These are phyloP conservation scores for Didymellaceae sp. DNA, from an alignment of 2,329 filamentous ascomycete genomes.

Conservation along the genomic window DNA sequence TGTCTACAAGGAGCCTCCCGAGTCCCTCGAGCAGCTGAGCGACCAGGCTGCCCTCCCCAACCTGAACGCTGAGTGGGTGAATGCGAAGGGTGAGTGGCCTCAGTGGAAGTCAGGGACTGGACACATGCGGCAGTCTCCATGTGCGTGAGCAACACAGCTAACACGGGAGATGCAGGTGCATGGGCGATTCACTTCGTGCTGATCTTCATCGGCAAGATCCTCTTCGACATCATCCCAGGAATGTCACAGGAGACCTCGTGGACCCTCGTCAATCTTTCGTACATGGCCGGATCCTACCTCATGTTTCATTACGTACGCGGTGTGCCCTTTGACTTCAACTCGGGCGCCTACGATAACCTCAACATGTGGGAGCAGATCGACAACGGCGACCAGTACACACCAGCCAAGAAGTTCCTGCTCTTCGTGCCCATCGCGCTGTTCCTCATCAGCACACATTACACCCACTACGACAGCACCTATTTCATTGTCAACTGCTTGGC, in stretches of 20 bases:
- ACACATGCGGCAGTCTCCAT: not conserved
- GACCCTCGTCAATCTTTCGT: conserved; percentile 98
- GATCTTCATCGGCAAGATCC: conserved; percentile 89
- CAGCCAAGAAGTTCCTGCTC: conserved; percentile 96
- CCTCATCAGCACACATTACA: conserved; percentile 97
- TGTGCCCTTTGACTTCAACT: conserved; percentile 98
- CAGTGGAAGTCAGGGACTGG: not conserved
- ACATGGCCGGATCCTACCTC: conserved; percentile 98
- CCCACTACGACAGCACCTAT: conserved; percentile 95
- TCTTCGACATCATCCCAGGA: conserved; percentile 95
- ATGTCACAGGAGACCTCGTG: conserved; percentile 98
- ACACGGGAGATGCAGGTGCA: conserved; percentile 67
- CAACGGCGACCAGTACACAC: conserved; percentile 97
- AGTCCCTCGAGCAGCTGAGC: conserved; percentile 96
- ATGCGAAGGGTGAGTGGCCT: conserved; percentile 83
- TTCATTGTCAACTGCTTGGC: conserved; percentile 98
- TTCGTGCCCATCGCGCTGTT: conserved; percentile 94
- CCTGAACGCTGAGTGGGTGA: conserved; percentile 98
- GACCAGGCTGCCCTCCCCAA: conserved; percentile 96
- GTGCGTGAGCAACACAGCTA: not conserved
- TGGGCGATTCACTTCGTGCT: conserved; percentile 98
- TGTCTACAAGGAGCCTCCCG: conserved; percentile 95
- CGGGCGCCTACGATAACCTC: conserved; percentile 96
- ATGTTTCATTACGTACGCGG: conserved; percentile 99
- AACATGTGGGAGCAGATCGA: conserved; percentile 99